Percentiles rank a stretch among this genome's conserved stretches.
Evolutionary conservation across 2,329 filamentous ascomycete genomes (phyloP).

Genomic region (Cytospora piceae): DNA sequence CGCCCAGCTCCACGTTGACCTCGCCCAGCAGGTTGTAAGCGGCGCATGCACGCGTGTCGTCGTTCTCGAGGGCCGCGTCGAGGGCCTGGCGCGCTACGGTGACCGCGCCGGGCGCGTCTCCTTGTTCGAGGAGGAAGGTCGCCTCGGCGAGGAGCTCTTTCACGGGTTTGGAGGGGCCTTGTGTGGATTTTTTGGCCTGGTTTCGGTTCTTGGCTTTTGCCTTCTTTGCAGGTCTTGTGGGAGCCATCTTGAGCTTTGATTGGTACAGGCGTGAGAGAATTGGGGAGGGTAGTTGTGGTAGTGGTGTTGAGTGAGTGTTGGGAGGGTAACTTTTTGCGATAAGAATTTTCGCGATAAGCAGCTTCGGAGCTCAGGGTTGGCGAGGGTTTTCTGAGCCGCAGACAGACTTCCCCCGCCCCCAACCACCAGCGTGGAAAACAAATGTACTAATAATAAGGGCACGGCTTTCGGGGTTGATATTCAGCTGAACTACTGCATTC

Average conservation of each 20-base stretch:
- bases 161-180: slow-evolving; percentile 25
- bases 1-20: slow-evolving; percentile 80
- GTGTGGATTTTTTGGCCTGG: slow-evolving; percentile 22
- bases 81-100: slow-evolving; percentile 47
- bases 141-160: slow-evolving; percentile 40
- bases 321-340: slow-evolving; percentile 1
- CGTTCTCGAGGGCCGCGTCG: slow-evolving; percentile 47
- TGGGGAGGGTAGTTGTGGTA: background rate
- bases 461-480: background rate
- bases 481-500: background rate
- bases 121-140: slow-evolving; percentile 41
- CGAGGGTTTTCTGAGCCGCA: background rate
- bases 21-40: slow-evolving; percentile 79
- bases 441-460: background rate
- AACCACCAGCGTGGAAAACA: background rate
- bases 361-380: background rate
- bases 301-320: background rate
- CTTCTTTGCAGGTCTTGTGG: slow-evolving; percentile 32
- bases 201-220: slow-evolving; percentile 29
- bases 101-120: slow-evolving; percentile 38
- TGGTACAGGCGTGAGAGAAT: background rate
- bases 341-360: slow-evolving; percentile 3
- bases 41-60: slow-evolving; percentile 54
- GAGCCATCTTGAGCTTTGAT: slow-evolving; percentile 28
- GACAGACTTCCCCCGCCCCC: background rate